phyloP scores from a whole-genome alignment of 2,329 filamentous ascomycete genomes.

The Aspergillus ochraceoroseus region DNA sequence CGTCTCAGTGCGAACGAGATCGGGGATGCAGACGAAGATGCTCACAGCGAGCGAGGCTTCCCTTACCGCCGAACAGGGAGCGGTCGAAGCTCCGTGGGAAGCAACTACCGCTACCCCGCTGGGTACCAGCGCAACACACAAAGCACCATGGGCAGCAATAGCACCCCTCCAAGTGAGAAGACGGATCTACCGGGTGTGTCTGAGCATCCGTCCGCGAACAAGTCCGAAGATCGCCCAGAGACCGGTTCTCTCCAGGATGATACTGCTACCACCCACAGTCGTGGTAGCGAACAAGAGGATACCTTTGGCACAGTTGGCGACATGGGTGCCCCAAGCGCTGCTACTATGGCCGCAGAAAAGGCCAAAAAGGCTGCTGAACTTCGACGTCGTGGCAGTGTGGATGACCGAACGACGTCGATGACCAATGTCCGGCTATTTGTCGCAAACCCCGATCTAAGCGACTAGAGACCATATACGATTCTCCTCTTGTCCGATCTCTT shows the following conservation, averaged over 20 bases:
- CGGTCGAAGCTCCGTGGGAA: slow-evolving; percentile 54
- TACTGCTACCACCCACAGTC: slow-evolving; percentile 29
- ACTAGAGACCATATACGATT: slow-evolving; percentile 24
- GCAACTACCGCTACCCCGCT: slow-evolving; percentile 42
- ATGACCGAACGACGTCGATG: slow-evolving; percentile 48
- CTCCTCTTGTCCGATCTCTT: slow-evolving; percentile 3
- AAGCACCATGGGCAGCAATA: slow-evolving; percentile 48
- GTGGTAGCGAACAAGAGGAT: slow-evolving; percentile 45
- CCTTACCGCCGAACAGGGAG: slow-evolving; percentile 54
- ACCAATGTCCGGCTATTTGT: slow-evolving; percentile 45
- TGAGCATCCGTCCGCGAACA: slow-evolving; percentile 36
- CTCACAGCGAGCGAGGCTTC: slow-evolving; percentile 36
- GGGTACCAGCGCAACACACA: slow-evolving; percentile 42
- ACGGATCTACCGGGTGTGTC: slow-evolving; percentile 42
- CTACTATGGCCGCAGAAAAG: slow-evolving; percentile 37
- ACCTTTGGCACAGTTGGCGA: slow-evolving; percentile 53
- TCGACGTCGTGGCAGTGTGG: slow-evolving; percentile 46
- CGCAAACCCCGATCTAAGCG: slow-evolving; percentile 47
- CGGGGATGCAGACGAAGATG: slow-evolving; percentile 73
- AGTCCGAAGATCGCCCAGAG: slow-evolving; percentile 27
- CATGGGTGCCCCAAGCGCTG: slow-evolving; percentile 45
- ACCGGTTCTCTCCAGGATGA: slow-evolving; percentile 27
- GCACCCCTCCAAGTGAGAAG: slow-evolving; percentile 49
- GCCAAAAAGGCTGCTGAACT: slow-evolving; percentile 43
- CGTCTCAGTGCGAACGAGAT: slow-evolving; percentile 93